Conservation (phyloP, 495 filamentous ascomycete species). For the Lasiosphaeria hispida region DNA sequence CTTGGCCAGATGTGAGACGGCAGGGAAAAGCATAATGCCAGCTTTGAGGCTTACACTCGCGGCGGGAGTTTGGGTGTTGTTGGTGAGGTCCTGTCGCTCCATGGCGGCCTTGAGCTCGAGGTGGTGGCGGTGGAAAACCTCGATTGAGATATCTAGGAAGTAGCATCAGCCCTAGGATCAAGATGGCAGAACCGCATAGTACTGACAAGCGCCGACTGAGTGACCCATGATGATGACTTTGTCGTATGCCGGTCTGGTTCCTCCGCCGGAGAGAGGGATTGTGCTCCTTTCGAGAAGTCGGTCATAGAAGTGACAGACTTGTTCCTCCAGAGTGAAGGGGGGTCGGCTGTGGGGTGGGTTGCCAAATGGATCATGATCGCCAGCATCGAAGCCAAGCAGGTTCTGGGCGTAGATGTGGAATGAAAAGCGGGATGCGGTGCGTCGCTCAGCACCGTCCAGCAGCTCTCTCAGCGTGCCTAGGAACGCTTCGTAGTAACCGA, state of each 20-base stretch:
- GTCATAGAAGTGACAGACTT: conserved; percentile 53
- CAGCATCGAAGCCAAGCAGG: conserved; percentile 69
- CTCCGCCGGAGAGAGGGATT: background rate
- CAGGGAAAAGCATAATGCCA: conserved; percentile 73
- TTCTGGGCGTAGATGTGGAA: conserved; percentile 68
- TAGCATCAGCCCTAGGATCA: no score
- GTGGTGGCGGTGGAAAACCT: conserved; percentile 55
- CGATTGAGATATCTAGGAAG: conserved; percentile 59
- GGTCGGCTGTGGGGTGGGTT: conserved; percentile 16
- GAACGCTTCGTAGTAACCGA: conserved; percentile 77
- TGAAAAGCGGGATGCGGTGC: background rate
- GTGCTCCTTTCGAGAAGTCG: conserved; percentile 29
- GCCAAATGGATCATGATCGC: conserved; percentile 41
- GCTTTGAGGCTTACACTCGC: conserved; percentile 33
- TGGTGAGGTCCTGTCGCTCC: conserved; percentile 22
- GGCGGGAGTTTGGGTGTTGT: background rate
- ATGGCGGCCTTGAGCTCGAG: conserved; percentile 29
- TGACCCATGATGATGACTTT: conserved; percentile 78
- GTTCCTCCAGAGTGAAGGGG: conserved; percentile 58
- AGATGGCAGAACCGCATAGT: no score
- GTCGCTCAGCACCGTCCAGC: conserved; percentile 28
- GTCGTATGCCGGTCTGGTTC: conserved; percentile 29
- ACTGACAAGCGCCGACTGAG: conserved; percentile 65
- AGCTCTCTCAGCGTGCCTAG: conserved; percentile 43
- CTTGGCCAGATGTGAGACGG: conserved; percentile 68